phyloP scores from a whole-genome alignment of 768 basidiomycete species.

The Boletellus ananas region DNA sequence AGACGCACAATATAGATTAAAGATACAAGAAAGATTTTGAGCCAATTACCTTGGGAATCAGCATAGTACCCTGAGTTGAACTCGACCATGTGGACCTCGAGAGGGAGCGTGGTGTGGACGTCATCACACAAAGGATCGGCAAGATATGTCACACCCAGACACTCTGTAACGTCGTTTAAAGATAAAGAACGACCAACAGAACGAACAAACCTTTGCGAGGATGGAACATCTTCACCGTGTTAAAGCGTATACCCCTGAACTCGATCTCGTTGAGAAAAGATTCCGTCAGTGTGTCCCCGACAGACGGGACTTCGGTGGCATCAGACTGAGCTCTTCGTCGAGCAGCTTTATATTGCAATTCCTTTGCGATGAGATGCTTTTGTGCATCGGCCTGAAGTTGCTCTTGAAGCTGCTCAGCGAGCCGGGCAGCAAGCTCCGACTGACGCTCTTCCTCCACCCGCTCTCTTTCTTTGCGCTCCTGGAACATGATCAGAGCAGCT shows the following conservation, averaged over 20 bases:
- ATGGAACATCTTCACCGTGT: slow-evolving; percentile 67
- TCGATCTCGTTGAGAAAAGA: slow-evolving; percentile 56
- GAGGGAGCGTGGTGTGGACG: slow-evolving; percentile 49
- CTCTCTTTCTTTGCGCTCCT: slow-evolving; percentile 54
- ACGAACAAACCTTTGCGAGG: slow-evolving; percentile 54
- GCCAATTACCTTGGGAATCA: slow-evolving; percentile 50
- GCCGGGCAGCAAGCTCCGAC: slow-evolving; percentile 46
- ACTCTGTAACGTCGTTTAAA: slow-evolving; percentile 38
- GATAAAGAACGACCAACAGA: not conserved
- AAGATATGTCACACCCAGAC: slow-evolving; percentile 62
- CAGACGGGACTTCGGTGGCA: slow-evolving; percentile 58
- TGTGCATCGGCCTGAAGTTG: slow-evolving; percentile 66
- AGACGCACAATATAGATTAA: not conserved
- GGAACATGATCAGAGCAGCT: not conserved
- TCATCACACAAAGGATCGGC: slow-evolving; percentile 77
- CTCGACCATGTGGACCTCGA: slow-evolving; percentile 64
- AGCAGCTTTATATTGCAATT: slow-evolving; percentile 48
- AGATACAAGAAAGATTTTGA: not conserved
- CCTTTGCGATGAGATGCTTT: slow-evolving; percentile 43
- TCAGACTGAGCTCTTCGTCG: slow-evolving; percentile 68
- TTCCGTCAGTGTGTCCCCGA: slow-evolving; percentile 53
- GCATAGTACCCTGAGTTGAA: slow-evolving; percentile 71
- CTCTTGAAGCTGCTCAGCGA: slow-evolving; percentile 58
- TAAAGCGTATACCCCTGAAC: slow-evolving; percentile 57
- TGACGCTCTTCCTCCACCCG: slow-evolving; percentile 52